These are phyloP conservation scores for Euphorbia schlechtendalii DNA, from an alignment of 441 rosid species.

Conservation along the genomic window DNA sequence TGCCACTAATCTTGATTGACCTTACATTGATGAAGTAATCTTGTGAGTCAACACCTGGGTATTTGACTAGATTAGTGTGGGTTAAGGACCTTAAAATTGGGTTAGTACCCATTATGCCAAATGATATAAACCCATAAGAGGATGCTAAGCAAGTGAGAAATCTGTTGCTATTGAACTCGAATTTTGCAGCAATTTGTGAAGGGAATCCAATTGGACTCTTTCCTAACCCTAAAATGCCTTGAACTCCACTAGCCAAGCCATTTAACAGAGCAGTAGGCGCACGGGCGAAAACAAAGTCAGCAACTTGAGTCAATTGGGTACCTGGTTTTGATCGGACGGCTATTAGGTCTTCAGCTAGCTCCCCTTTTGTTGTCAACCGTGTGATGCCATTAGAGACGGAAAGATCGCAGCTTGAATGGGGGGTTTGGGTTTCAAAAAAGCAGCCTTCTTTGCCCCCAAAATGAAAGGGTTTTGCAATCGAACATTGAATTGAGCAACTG, in stretches of 20 bases:
- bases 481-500: constrained; percentile 38
- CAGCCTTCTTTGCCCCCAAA: not conserved
- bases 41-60: constrained; percentile 8
- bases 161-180: constrained; percentile 7
- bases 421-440: constrained; percentile 1
- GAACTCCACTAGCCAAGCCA: constrained; percentile 10
- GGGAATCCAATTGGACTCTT: constrained; percentile 5
- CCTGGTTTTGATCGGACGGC: constrained; percentile 27
- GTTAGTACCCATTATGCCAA: constrained; percentile 9
- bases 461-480: constrained; percentile 2
- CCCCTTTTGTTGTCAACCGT: constrained; percentile 28
- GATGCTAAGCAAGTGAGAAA: constrained; percentile 13
- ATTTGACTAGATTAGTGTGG: constrained; percentile 13
- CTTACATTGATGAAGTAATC: constrained; percentile 22
- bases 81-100: constrained; percentile 12
- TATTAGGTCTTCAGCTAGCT: constrained; percentile 40
- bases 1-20: constrained; percentile 50
- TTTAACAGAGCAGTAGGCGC: constrained; percentile 21
- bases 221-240: constrained; percentile 17
- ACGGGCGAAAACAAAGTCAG: constrained; percentile 39
- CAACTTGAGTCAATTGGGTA: constrained; percentile 16
- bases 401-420: constrained; percentile 31
- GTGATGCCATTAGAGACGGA: constrained; percentile 25
- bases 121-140: constrained; percentile 12
- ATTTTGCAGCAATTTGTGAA: constrained; percentile 15